Base-by-base conservation (phyloP, 495 filamentous ascomycete genomes). In the Tuber brumale region DNA sequence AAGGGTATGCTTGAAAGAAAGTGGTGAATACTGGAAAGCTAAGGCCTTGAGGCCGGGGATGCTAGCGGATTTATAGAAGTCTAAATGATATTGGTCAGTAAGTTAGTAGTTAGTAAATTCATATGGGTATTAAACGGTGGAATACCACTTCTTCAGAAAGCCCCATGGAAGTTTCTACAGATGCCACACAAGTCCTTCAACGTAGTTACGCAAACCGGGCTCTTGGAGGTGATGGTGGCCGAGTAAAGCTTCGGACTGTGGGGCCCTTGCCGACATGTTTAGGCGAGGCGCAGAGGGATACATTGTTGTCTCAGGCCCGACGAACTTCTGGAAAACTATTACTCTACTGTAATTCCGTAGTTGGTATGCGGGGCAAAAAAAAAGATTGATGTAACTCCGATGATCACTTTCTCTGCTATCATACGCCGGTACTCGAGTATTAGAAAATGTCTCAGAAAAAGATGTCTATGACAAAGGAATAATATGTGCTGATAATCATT, bases 191-290 rank as follows among this genome's bases (percentile, higher is more conserved):
- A 31, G 14, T 35, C 16, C 57, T 12, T 35, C 57, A 66, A 35
- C n/a, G 10, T 10, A 27, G 51, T 31, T 14, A 35, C 31, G 16
- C 57, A 66, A 66, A 19, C 57, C 57, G 57, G 14, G 27, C 57
- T 35, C 57, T 18, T 66, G 27, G 57, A 35, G 27, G 14, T 16
- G 7, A 35, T 66, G 57, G 57, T 66, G 57, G n/a, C 57, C 57
- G 57, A 66, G 57, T 66, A 66, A 66, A 66, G 57, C 57, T 66
- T 66, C 57, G 57, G 57, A 35, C 57, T 66, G 57, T 66, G 57
- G 57, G 57, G 4, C 57, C 57, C 57, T 66, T 35, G 12, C 27
- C 57, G 27, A 18, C 57, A 61, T 27, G 27, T 7, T 31, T 35
- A 35, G 57, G 35, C 35, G 57, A 35, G 57, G 57, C 27, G 27